phyloP scores from a whole-genome alignment of 257 asterid genomes.

The Solanum piurae region DNA sequence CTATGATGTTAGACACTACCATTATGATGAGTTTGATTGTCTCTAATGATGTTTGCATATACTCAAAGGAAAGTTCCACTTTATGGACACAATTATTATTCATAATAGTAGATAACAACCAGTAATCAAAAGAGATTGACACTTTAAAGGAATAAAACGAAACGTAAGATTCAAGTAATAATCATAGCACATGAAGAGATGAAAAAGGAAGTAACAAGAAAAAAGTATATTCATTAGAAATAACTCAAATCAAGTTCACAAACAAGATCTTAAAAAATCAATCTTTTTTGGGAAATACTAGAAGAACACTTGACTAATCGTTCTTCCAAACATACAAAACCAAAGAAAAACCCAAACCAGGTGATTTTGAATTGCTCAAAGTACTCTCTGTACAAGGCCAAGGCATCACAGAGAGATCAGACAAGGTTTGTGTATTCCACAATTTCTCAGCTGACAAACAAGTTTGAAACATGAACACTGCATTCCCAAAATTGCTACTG shows the following conservation, averaged over 20 bases:
- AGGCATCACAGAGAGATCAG: conserved; percentile 30
- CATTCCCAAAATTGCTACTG: conserved; percentile 49
- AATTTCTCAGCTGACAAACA: conserved; percentile 55
- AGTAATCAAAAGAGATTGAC: background rate
- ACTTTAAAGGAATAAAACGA: background rate
- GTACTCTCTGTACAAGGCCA: conserved; percentile 41
- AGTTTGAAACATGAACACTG: conserved; percentile 69
- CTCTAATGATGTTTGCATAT: background rate
- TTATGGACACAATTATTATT: background rate
- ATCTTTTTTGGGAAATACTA: conserved; percentile 7
- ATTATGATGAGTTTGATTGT: background rate
- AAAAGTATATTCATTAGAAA: conserved; percentile 1
- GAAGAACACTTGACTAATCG: conserved; percentile 26
- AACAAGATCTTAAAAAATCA: conserved; percentile 4
- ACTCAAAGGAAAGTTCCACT: background rate
- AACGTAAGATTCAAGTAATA: background rate
- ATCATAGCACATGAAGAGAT: background rate
- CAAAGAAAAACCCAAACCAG: conserved; percentile 65
- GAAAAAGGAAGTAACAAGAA: background rate
- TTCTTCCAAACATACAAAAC: conserved; percentile 79
- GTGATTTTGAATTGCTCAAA: conserved; percentile 29
- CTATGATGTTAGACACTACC: background rate
- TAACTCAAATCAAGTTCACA: conserved; percentile 9
- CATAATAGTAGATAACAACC: background rate
- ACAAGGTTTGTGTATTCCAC: conserved; percentile 30